A percentile compares a stretch with the other conserved stretches of the same genome.
Conservation (phyloP, 305 asterid genomes). For the Fraxinus dipetala region DNA sequence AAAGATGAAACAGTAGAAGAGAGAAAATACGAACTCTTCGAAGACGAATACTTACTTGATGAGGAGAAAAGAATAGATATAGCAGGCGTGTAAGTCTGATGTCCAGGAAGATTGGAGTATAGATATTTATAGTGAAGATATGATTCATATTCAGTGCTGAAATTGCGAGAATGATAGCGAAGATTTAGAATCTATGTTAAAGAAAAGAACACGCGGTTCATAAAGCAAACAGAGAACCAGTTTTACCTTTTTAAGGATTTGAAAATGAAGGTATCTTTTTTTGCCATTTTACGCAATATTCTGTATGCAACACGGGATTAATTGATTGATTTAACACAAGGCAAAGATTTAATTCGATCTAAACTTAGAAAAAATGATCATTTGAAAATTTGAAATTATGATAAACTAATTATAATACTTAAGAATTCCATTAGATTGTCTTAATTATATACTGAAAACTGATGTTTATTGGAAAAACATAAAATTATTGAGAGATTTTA, state of each 20-base stretch:
- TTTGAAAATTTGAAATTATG: background rate
- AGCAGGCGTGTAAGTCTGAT: slow-evolving; percentile 25
- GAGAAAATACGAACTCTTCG: background rate
- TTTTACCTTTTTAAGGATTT: background rate
- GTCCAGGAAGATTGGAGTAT: slow-evolving; percentile 35
- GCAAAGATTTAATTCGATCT: background rate
- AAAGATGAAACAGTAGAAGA: background rate
- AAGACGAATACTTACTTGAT: background rate
- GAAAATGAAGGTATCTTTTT: background rate
- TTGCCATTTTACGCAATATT: background rate
- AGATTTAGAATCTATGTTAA: slow-evolving; percentile 41
- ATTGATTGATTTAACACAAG: background rate
- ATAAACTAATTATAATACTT: background rate
- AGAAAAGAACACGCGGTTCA: slow-evolving; percentile 57
- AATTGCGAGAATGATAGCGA: background rate
- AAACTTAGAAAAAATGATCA: background rate
- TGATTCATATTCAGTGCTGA: slow-evolving; percentile 11
- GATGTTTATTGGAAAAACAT: background rate
- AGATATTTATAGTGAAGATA: slow-evolving; percentile 30
- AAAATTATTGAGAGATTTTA: background rate
- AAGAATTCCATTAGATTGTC: background rate
- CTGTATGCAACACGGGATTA: background rate
- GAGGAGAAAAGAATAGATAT: slow-evolving; percentile 1
- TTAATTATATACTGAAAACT: background rate
- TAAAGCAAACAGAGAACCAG: slow-evolving; percentile 34